Evolutionary conservation across 345 rosid species (phyloP).

Genomic region (Euphorbia pulcherrima): DNA sequence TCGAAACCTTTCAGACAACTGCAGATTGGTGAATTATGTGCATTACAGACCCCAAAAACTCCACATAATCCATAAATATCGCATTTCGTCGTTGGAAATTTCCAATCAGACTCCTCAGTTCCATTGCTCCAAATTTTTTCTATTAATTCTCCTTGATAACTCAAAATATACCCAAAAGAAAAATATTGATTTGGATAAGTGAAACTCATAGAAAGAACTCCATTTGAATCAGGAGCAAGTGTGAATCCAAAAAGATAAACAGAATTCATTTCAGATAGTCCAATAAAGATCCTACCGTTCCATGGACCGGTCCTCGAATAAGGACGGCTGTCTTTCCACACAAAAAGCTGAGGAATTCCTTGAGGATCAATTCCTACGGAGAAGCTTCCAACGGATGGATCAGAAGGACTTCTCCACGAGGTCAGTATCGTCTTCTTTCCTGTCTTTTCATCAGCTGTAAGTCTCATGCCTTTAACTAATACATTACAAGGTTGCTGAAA

Average conservation of each 20-base stretch:
- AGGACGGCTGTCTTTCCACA: conserved; percentile 41
- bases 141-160: conserved; percentile 29
- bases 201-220: conserved; percentile 17
- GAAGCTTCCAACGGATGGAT: conserved; percentile 52
- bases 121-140: neutral
- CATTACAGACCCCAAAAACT: conserved; percentile 19
- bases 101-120: neutral
- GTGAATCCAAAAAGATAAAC: conserved; percentile 29
- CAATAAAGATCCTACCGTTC: conserved; percentile 46
- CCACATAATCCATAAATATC: conserved; percentile 30
- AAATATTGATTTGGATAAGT: neutral
- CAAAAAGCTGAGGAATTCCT: conserved; percentile 29
- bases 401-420: conserved; percentile 50
- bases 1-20: conserved; percentile 22
- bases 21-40: conserved; percentile 22
- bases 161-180: conserved; percentile 15
- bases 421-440: conserved; percentile 27
- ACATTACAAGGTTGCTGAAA: conserved; percentile 39
- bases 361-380: conserved; percentile 29
- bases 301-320: conserved; percentile 59
- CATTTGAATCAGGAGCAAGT: conserved; percentile 22
- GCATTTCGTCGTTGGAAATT: neutral
- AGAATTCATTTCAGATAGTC: conserved; percentile 28
- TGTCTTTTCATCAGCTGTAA: conserved; percentile 26
- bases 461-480: conserved; percentile 35